These are phyloP conservation scores for Penicillium psychrosexuale DNA, from an alignment of 2,329 filamentous ascomycete genomes.

Conservation along the genomic window DNA sequence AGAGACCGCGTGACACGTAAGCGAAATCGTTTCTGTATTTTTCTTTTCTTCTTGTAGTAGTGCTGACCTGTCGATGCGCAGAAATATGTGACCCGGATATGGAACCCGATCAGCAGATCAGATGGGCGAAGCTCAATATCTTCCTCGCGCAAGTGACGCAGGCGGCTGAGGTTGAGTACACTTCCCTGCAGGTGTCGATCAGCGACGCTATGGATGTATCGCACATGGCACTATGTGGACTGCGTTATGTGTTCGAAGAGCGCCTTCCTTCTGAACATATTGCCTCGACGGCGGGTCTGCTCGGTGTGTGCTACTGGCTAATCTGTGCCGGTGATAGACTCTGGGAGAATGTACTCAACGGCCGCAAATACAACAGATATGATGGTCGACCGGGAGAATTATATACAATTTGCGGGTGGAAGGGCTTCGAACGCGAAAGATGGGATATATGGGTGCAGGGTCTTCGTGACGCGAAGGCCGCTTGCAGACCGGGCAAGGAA, in stretches of 20 bases:
- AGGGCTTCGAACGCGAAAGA: slow-evolving; percentile 3
- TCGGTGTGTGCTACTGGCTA: slow-evolving; percentile 4
- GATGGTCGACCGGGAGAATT: slow-evolving; percentile 2
- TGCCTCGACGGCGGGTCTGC: not conserved
- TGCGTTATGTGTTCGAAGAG: slow-evolving; percentile 1
- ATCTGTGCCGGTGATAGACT: slow-evolving; percentile 5
- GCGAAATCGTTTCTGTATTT: not conserved
- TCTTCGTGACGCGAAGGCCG: not conserved
- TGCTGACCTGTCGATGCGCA: not conserved
- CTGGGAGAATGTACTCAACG: slow-evolving; percentile 5
- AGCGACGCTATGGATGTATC: slow-evolving; percentile 4
- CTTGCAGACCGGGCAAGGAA: not conserved
- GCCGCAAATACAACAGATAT: slow-evolving; percentile 2
- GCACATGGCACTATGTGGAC: not conserved
- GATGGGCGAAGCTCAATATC: slow-evolving; percentile 4
- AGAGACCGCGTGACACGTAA: not conserved
- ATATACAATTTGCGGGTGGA: not conserved
- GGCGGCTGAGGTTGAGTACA: slow-evolving; percentile 1
- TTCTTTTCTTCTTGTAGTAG: not conserved
- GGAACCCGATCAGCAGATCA: not conserved
- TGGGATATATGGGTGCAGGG: slow-evolving; percentile 4
- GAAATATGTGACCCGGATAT: not conserved
- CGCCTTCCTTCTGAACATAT: not conserved
- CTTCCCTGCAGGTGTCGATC: not conserved
- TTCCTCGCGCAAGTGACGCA: slow-evolving; percentile 1